Evolutionary conservation across 2,329 filamentous ascomycete genomes (phyloP).

Genomic region (Nemania serpens): DNA sequence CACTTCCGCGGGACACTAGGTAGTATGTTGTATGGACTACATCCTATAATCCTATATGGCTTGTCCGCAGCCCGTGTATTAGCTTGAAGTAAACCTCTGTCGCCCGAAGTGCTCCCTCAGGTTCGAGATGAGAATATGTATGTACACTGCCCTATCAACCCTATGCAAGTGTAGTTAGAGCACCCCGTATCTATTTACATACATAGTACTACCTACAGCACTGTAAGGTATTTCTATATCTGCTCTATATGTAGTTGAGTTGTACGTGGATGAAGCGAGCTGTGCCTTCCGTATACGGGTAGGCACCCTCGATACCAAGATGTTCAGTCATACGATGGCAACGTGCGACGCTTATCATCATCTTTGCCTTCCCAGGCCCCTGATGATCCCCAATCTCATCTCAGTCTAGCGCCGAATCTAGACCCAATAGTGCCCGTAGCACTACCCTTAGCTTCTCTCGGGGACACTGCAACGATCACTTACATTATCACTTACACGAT

Average conservation of each 20-base stretch:
- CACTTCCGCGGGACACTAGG: too few relatives aligned
- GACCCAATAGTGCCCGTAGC: conserved; percentile 1
- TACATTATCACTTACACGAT: background rate
- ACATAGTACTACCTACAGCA: background rate
- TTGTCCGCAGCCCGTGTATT: too few relatives aligned
- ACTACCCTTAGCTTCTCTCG: conserved; percentile 1
- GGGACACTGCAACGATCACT: background rate
- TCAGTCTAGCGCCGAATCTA: conserved; percentile 1
- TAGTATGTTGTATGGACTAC: too few relatives aligned
- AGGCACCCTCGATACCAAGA: background rate
- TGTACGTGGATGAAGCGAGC: conserved; percentile 18
- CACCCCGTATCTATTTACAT: too few relatives aligned
- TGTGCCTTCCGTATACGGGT: conserved; percentile 22
- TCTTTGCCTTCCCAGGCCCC: conserved; percentile 16
- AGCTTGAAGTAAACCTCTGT: too few relatives aligned
- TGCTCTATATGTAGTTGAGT: background rate
- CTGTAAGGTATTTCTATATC: background rate
- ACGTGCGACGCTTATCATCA: conserved; percentile 5
- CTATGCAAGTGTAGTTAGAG: too few relatives aligned
- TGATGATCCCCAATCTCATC: conserved; percentile 4
- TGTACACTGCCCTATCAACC: too few relatives aligned
- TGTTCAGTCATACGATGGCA: background rate
- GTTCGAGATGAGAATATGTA: too few relatives aligned
- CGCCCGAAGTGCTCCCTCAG: too few relatives aligned
- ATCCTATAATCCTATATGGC: too few relatives aligned